Conservation (phyloP, 1,139 yeast genomes). For the Geotrichum siamense region DNA sequence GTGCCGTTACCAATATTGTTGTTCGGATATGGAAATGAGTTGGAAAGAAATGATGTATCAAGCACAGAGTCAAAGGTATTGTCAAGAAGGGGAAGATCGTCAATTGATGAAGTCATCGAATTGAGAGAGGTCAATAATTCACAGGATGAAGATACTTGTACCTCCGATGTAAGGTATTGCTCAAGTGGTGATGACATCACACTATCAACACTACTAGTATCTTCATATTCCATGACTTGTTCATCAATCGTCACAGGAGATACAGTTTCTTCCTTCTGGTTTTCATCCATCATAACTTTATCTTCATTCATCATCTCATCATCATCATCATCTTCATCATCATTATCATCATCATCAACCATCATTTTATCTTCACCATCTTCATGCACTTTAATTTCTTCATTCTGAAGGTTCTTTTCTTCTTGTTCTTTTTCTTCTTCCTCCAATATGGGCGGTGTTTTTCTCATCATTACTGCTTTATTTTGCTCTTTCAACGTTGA, state of each 20-base stretch:
- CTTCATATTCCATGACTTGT: not conserved
- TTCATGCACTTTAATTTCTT: not conserved
- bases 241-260: not conserved
- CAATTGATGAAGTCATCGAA: not conserved
- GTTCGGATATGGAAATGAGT: not conserved
- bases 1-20: not conserved
- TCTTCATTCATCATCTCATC: not conserved
- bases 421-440: not conserved
- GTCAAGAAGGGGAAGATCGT: not conserved
- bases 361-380: not conserved
- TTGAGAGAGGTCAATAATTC: too few relatives aligned
- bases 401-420: not conserved
- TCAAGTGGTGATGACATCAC: too few relatives aligned
- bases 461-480: not conserved
- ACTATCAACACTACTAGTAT: too few relatives aligned
- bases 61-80: not conserved
- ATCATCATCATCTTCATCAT: not conserved
- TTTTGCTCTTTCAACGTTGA: slow-evolving; percentile 7
- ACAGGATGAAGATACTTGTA: too few relatives aligned
- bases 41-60: not conserved
- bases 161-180: too few relatives aligned
- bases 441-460: too few relatives aligned
- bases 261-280: not conserved
- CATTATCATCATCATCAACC: not conserved
- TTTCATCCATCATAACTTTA: not conserved